Evolutionary conservation across 345 rosid genomes (phyloP).

Genomic region (Euphorbia tirucalli): DNA sequence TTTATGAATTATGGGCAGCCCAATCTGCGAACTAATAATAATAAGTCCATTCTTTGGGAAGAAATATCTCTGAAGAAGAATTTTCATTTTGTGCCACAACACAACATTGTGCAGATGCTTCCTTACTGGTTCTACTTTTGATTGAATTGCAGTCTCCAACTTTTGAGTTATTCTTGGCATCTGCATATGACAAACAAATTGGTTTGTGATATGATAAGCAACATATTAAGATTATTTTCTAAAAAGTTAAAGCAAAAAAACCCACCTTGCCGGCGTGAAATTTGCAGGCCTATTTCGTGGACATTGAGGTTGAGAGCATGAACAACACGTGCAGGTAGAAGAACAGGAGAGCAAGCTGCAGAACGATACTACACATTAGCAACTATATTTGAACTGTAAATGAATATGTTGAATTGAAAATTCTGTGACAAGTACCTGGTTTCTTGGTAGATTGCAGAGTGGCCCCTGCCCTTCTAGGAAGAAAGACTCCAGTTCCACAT

Average conservation of each 20-base stretch:
- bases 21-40: conserved; percentile 38
- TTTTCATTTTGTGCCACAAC: conserved; percentile 28
- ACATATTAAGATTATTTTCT: conserved; percentile 21
- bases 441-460: conserved; percentile 40
- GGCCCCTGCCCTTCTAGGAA: conserved; percentile 49
- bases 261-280: conserved; percentile 31
- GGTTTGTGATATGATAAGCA: background rate
- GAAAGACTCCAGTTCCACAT: conserved; percentile 85
- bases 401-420: too few species aligned
- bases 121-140: conserved; percentile 24
- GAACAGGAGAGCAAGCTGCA: conserved; percentile 46
- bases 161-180: conserved; percentile 23
- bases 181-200: conserved; percentile 11
- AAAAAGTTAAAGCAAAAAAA: background rate
- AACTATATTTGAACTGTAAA: too few species aligned
- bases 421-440: conserved; percentile 41
- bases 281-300: conserved; percentile 33
- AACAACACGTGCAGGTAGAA: conserved; percentile 44
- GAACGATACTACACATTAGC: background rate
- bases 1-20: conserved; percentile 3
- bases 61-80: conserved; percentile 57
- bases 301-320: conserved; percentile 46
- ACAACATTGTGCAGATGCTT: conserved; percentile 26
- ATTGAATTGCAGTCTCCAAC: conserved; percentile 24
- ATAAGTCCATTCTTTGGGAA: conserved; percentile 83